These are phyloP conservation scores for Agapanthus africanus DNA, from an alignment of 106 monocot species.

Conservation along the genomic window DNA sequence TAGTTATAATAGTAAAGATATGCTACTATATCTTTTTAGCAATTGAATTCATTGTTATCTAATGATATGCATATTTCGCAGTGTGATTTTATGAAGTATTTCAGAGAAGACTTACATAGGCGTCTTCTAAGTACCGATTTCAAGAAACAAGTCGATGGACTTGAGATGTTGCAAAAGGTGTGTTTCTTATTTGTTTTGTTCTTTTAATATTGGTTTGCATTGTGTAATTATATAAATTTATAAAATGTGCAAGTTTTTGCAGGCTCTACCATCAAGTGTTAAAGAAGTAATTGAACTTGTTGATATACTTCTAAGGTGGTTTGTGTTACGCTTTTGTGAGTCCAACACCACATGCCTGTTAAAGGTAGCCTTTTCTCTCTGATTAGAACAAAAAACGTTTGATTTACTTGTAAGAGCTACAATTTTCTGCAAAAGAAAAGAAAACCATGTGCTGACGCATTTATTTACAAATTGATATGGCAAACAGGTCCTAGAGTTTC, in stretches of 20 bases:
- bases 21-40: not conserved
- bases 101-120: slow-evolving; percentile 87
- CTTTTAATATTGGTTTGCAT: not conserved
- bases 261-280: slow-evolving; percentile 70
- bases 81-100: slow-evolving; percentile 75
- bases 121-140: slow-evolving; percentile 85
- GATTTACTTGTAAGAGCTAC: too few relatives aligned
- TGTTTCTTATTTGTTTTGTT: slow-evolving; percentile 1
- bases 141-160: slow-evolving; percentile 98
- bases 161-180: slow-evolving; percentile 96
- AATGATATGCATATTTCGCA: slow-evolving; percentile 23
- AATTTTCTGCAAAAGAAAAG: not conserved
- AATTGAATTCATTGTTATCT: not conserved
- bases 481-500: slow-evolving; percentile 83
- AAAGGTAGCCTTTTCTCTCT: slow-evolving; percentile 49
- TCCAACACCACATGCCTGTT: slow-evolving; percentile 96
- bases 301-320: slow-evolving; percentile 96
- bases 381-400: too few relatives aligned
- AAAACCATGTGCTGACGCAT: slow-evolving; percentile 3
- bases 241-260: slow-evolving; percentile 8
- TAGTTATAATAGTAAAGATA: too few relatives aligned
- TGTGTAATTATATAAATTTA: not conserved
- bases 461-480: slow-evolving; percentile 8
- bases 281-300: slow-evolving; percentile 91
- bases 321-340: slow-evolving; percentile 95